These are phyloP conservation scores for Gryganskiella cystojenkinii DNA, from an alignment of 192 early-diverging fungal species.

Conservation along the genomic window DNA sequence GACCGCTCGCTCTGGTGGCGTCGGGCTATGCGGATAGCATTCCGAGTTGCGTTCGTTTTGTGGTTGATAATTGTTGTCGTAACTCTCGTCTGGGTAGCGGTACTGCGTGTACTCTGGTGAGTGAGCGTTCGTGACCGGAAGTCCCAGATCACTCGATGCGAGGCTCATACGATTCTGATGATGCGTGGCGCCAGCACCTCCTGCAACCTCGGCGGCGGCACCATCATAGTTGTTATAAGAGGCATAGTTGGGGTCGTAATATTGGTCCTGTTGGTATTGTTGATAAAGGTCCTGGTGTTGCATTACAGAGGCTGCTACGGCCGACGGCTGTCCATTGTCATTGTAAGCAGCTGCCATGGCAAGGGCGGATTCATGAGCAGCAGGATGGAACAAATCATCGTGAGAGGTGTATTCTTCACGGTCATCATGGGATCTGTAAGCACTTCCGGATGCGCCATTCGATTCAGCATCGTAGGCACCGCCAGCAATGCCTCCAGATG, in stretches of 20 bases:
- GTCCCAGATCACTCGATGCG: conserved; percentile 8
- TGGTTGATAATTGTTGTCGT: no score
- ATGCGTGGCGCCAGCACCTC: neutral
- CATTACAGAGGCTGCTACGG: no score
- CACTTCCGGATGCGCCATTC: neutral
- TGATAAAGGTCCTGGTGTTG: no score
- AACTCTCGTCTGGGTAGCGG: conserved; percentile 1
- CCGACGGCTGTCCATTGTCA: no score
- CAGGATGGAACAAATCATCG: neutral
- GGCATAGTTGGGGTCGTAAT: no score
- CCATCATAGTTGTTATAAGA: neutral
- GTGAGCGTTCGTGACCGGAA: no score
- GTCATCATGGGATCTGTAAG: neutral
- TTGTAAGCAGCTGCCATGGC: no score
- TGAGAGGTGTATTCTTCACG: neutral
- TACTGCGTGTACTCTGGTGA: neutral
- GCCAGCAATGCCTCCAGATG: neutral
- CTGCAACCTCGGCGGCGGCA: neutral
- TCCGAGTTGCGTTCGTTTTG: no score
- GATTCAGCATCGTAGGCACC: neutral
- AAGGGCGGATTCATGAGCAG: no score
- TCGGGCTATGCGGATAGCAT: no score
- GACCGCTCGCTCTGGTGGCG: neutral
- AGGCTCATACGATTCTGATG: conserved; percentile 21
- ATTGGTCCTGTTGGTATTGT: no score